Evolutionary conservation across 768 basidiomycete species (phyloP).

Genomic region (Pleurotus salmoneostramineus): DNA sequence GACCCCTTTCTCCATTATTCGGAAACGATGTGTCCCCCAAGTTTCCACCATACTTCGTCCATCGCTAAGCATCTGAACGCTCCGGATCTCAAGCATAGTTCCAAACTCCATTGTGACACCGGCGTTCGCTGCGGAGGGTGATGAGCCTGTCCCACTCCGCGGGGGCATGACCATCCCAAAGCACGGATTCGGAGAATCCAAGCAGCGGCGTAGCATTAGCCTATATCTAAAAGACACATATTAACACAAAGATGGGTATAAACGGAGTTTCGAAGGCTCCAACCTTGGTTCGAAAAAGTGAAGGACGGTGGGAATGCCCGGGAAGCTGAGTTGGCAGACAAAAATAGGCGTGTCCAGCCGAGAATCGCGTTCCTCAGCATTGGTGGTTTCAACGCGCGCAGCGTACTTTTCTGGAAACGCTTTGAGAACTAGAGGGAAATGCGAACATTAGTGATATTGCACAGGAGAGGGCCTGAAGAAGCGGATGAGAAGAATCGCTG

Average conservation of each 20-base stretch:
- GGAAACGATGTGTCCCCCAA: conserved; percentile 65
- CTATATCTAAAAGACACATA: conserved; percentile 54
- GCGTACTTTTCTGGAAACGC: conserved; percentile 65
- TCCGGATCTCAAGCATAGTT: conserved; percentile 88
- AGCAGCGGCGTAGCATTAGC: conserved; percentile 94
- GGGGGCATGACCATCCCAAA: conserved; percentile 94
- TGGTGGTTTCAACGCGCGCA: conserved; percentile 58
- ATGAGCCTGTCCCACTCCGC: conserved; percentile 15
- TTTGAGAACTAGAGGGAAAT: conserved; percentile 47
- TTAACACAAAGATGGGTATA: not conserved
- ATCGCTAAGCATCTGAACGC: conserved; percentile 84
- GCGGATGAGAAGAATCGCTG: not conserved
- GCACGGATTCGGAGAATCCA: conserved; percentile 67
- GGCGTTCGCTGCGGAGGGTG: conserved; percentile 30
- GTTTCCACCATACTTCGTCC: conserved; percentile 85
- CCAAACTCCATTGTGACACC: conserved; percentile 67
- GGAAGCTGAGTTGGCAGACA: conserved; percentile 86
- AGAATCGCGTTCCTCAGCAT: conserved; percentile 73
- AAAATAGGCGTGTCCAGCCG: conserved; percentile 90
- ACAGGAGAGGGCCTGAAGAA: not conserved
- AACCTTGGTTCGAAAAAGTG: conserved; percentile 92
- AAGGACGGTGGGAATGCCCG: conserved; percentile 82
- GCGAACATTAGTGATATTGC: not conserved
- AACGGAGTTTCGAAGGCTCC: conserved; percentile 4
- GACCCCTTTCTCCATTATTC: conserved; percentile 77